These are phyloP conservation scores for Sugiyamaella neomexicana DNA, from an alignment of 1,139 yeast genomes.

Conservation along the genomic window DNA sequence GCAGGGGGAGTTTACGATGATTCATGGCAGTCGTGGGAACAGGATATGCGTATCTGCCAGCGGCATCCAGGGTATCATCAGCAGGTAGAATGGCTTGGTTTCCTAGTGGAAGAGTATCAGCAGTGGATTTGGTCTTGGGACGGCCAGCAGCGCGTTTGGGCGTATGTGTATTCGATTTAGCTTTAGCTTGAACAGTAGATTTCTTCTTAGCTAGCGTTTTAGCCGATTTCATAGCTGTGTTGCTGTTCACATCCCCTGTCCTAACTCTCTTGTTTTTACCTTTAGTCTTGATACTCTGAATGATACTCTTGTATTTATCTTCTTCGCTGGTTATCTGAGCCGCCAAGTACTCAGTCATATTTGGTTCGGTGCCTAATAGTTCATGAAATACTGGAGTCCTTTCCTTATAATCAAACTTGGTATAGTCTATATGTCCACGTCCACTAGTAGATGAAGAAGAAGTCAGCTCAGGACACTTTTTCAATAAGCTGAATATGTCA, in stretches of 20 bases:
- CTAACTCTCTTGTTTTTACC: neutral
- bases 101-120: too few species aligned
- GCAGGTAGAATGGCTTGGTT: too few species aligned
- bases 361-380: constrained; percentile 18
- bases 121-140: too few species aligned
- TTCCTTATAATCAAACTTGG: constrained; percentile 19
- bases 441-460: neutral
- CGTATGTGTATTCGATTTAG: too few species aligned
- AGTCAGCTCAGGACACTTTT: constrained; percentile 19
- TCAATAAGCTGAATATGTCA: constrained; percentile 55
- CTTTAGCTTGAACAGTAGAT: too few species aligned
- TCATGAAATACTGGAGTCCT: constrained; percentile 30
- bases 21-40: neutral
- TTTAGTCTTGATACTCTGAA: constrained; percentile 13
- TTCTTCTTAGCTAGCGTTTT: too few species aligned
- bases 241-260: too few species aligned
- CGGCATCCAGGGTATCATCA: neutral
- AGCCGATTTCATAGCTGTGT: too few species aligned
- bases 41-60: neutral
- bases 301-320: constrained; percentile 22
- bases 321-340: constrained; percentile 31
- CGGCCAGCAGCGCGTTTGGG: neutral
- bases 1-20: neutral
- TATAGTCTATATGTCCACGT: constrained; percentile 15
- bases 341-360: constrained; percentile 25